phyloP scores from a whole-genome alignment of 306 rosid species.

The Quercus aquifolioides region DNA sequence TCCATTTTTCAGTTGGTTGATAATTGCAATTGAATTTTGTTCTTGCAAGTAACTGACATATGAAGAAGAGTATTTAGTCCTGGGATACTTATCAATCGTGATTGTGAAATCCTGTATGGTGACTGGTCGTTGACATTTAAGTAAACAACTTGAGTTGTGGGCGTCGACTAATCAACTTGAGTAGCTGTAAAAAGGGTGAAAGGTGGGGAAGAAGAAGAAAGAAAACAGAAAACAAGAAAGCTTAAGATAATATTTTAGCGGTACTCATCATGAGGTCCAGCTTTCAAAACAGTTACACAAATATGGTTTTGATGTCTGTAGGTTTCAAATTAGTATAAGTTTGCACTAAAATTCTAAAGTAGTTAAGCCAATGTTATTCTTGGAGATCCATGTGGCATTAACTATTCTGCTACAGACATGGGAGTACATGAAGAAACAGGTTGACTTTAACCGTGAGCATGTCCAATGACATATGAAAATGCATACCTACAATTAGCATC shows the following conservation, averaged over 20 bases:
- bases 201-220: neutral
- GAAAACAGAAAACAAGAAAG: neutral
- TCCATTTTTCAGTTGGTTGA: neutral
- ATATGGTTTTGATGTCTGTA: neutral
- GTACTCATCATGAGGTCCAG: no score
- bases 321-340: neutral
- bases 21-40: neutral
- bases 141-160: neutral
- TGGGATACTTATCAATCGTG: neutral
- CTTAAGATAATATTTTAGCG: neutral
- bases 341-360: neutral
- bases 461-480: neutral
- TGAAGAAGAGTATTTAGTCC: neutral
- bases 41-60: neutral
- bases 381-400: neutral
- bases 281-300: neutral
- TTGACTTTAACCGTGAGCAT: neutral
- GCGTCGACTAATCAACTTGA: neutral
- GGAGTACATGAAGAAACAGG: neutral
- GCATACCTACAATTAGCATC: neutral
- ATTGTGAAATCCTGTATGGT: neutral
- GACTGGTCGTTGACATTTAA: neutral
- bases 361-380: neutral
- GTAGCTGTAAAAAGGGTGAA: neutral
- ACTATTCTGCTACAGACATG: neutral